These are phyloP conservation scores for Chytriomyces confervae DNA, from an alignment of 192 early-diverging fungal genomes.

Conservation along the genomic window DNA sequence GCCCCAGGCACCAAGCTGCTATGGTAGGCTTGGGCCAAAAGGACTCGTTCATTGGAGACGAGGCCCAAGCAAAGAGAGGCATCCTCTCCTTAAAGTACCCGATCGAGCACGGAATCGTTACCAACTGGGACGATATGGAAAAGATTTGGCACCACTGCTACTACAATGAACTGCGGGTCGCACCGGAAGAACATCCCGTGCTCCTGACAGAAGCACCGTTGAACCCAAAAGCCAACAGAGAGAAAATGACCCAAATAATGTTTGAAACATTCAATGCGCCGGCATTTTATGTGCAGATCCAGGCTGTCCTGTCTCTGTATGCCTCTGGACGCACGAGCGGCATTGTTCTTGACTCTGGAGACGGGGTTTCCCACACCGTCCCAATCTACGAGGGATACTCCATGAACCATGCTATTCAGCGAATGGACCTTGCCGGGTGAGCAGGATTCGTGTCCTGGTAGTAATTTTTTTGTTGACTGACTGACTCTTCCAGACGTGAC, in stretches of 20 bases:
- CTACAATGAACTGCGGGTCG: slow-evolving; percentile 70
- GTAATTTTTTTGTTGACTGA: slow-evolving; percentile 42
- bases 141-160: slow-evolving; percentile 73
- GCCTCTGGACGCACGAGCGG: slow-evolving; percentile 59
- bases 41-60: slow-evolving; percentile 71
- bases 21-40: slow-evolving; percentile 72
- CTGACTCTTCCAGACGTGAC: slow-evolving; percentile 34
- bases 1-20: slow-evolving; percentile 63
- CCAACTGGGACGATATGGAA: slow-evolving; percentile 76
- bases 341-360: slow-evolving; percentile 69
- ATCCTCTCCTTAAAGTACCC: slow-evolving; percentile 68
- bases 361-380: slow-evolving; percentile 69
- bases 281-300: slow-evolving; percentile 67
- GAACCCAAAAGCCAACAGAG: slow-evolving; percentile 69
- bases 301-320: slow-evolving; percentile 63
- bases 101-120: slow-evolving; percentile 69
- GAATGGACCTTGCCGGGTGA: slow-evolving; percentile 62
- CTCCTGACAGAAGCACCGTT: slow-evolving; percentile 67
- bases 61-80: slow-evolving; percentile 70
- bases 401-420: slow-evolving; percentile 37
- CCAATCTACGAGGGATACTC: slow-evolving; percentile 71
- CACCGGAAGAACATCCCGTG: slow-evolving; percentile 70
- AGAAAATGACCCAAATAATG: slow-evolving; percentile 70
- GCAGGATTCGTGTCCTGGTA: neutral
- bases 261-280: slow-evolving; percentile 70